phyloP scores from a whole-genome alignment of 208 protist species.

The Trypanosoma boissoni region DNA sequence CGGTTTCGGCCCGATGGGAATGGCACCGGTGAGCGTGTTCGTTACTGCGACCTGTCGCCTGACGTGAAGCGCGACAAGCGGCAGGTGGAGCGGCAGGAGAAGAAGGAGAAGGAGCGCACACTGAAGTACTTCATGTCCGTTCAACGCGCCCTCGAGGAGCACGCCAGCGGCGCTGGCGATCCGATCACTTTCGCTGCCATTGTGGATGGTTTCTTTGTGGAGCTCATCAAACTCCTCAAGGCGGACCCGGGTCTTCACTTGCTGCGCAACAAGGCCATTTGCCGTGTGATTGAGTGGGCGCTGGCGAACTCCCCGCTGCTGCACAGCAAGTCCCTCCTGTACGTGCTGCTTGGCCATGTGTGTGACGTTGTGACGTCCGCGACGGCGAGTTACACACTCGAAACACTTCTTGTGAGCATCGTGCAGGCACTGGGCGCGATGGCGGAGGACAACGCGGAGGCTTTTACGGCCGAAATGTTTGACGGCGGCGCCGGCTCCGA shows the following conservation, averaged over 20 bases:
- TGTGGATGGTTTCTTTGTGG: constrained; percentile 87
- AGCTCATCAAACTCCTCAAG: constrained; percentile 80
- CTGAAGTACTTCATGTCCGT: constrained; percentile 84
- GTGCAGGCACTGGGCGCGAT: constrained; percentile 63
- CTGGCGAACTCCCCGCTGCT: constrained; percentile 70
- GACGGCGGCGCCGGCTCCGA: constrained; percentile 57
- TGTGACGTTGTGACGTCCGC: constrained; percentile 65
- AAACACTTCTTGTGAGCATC: constrained; percentile 70
- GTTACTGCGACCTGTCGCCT: constrained; percentile 73
- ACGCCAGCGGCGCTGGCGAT: constrained; percentile 47
- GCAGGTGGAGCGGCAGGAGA: constrained; percentile 72
- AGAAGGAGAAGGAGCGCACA: constrained; percentile 86
- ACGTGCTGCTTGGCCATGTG: constrained; percentile 78
- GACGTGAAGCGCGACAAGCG: constrained; percentile 65
- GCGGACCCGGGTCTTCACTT: constrained; percentile 71
- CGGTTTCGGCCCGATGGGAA: constrained; percentile 35
- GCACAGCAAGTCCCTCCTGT: constrained; percentile 84
- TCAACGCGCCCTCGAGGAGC: constrained; percentile 64
- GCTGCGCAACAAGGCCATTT: constrained; percentile 75
- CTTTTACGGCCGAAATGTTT: constrained; percentile 52
- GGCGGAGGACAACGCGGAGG: constrained; percentile 26
- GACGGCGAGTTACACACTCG: constrained; percentile 82
- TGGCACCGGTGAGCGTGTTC: constrained; percentile 32
- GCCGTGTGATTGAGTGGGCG: constrained; percentile 81
- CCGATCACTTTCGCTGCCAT: constrained; percentile 48